phyloP scores from a whole-genome alignment of 768 basidiomycete species.

The Lactarius psammicola region DNA sequence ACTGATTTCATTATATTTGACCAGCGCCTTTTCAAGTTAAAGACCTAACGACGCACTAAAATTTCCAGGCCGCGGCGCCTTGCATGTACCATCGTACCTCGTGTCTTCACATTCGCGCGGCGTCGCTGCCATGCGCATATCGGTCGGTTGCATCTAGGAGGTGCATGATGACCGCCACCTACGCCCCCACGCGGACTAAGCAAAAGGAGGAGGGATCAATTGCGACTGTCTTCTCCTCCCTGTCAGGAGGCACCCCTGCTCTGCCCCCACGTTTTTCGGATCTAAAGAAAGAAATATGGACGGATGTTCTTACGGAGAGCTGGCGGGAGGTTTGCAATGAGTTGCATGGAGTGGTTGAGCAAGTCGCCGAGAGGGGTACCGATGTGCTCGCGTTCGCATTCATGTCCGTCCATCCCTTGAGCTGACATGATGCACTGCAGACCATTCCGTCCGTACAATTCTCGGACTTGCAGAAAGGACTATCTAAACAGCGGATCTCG shows the following conservation, averaged over 20 bases:
- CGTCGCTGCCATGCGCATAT: constrained; percentile 4
- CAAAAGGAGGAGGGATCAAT: constrained; percentile 43
- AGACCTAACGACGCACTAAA: not conserved
- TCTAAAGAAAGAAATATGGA: constrained; percentile 57
- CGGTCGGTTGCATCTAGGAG: constrained; percentile 1
- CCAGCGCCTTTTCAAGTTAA: not conserved
- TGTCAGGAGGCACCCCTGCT: constrained; percentile 39
- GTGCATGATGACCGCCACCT: constrained; percentile 6
- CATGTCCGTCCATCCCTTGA: no score
- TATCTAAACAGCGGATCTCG: constrained; percentile 46
- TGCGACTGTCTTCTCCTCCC: constrained; percentile 47
- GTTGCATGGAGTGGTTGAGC: constrained; percentile 45
- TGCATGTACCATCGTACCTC: constrained; percentile 1
- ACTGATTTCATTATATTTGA: not conserved
- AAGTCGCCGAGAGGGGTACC: constrained; percentile 48
- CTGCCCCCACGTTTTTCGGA: constrained; percentile 58
- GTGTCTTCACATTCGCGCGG: not conserved
- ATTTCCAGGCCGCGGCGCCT: not conserved
- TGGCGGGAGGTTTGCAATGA: constrained; percentile 57
- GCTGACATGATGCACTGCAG: constrained; percentile 33
- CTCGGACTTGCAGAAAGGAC: constrained; percentile 44
- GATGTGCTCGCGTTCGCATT: constrained; percentile 39
- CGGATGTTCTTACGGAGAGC: constrained; percentile 44
- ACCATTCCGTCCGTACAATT: constrained; percentile 53
- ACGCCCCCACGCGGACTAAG: constrained; percentile 1